A percentile compares a stretch with the other conserved stretches of the same genome.
phyloP scores from a whole-genome alignment of 2,329 filamentous ascomycete species.

The Phialophora verrucosa region DNA sequence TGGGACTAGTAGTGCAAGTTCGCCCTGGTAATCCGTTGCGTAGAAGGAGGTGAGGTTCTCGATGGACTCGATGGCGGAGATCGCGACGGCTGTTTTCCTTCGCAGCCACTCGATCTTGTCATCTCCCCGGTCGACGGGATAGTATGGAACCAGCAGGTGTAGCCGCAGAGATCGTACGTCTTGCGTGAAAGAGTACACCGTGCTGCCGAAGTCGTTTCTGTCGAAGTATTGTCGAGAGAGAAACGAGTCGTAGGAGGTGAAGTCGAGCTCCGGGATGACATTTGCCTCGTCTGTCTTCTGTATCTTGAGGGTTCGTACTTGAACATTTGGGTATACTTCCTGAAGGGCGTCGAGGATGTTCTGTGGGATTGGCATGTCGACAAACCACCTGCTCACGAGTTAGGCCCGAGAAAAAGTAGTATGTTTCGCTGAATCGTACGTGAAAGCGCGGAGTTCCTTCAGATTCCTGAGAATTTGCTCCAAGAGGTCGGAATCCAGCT shows the following conservation, averaged over 20 bases:
- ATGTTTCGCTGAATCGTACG: not conserved
- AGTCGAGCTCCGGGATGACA: conserved; percentile 4
- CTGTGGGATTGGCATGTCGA: conserved; percentile 11
- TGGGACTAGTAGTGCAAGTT: not conserved
- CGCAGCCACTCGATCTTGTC: conserved; percentile 1
- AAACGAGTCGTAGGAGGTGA: conserved; percentile 3
- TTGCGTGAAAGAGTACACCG: conserved; percentile 1
- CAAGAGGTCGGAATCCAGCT: not conserved
- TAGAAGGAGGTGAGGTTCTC: not conserved
- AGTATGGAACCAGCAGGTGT: conserved; percentile 13
- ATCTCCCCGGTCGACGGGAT: not conserved
- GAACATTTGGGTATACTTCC: not conserved
- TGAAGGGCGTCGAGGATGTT: conserved; percentile 2
- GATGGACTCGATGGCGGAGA: conserved; percentile 7
- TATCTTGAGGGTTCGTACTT: conserved; percentile 5
- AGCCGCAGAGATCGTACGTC: not conserved
- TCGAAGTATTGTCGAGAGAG: conserved; percentile 1
- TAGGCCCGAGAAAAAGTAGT: not conserved
- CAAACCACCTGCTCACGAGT: conserved; percentile 2
- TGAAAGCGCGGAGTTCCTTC: conserved; percentile 2
- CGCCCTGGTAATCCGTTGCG: conserved; percentile 10
- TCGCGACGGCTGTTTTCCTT: conserved; percentile 7
- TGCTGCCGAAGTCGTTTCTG: conserved; percentile 12
- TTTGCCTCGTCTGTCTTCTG: conserved; percentile 13
- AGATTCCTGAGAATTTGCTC: conserved; percentile 3